phyloP scores from a whole-genome alignment of 495 filamentous ascomycete genomes.

The Aspergillus funiculosus region DNA sequence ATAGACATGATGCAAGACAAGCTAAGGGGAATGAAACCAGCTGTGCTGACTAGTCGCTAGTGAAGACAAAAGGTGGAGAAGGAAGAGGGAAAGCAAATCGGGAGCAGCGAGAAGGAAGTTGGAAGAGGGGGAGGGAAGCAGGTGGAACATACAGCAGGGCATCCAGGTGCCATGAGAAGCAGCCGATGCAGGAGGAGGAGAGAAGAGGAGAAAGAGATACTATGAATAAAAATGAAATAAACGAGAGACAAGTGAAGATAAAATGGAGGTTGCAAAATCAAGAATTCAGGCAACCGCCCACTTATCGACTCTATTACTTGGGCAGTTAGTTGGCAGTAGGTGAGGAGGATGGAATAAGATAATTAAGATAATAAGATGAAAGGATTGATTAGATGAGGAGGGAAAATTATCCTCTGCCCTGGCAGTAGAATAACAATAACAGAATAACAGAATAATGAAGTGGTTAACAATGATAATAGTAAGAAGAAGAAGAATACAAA shows the following conservation, averaged over 20 bases:
- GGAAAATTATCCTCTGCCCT: too few relatives aligned
- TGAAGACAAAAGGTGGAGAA: slow-evolving; percentile 21
- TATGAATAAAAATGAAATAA: slow-evolving; percentile 2
- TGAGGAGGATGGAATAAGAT: neutral
- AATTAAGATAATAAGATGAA: neutral
- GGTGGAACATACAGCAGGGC: slow-evolving; percentile 31
- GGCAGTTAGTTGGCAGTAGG: neutral
- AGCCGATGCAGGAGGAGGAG: slow-evolving; percentile 18
- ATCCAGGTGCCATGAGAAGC: slow-evolving; percentile 35
- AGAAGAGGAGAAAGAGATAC: neutral
- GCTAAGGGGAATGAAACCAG: slow-evolving; percentile 17
- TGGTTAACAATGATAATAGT: neutral
- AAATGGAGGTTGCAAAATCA: too few relatives aligned
- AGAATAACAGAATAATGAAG: neutral
- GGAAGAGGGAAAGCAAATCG: slow-evolving; percentile 22
- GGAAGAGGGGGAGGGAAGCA: slow-evolving; percentile 14
- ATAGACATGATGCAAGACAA: slow-evolving; percentile 18
- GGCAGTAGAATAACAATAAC: too few relatives aligned
- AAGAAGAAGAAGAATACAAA: too few relatives aligned
- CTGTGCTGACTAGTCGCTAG: slow-evolving; percentile 17
- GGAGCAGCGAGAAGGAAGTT: slow-evolving; percentile 17
- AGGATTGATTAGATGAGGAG: too few relatives aligned
- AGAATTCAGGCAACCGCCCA: slow-evolving; percentile 8
- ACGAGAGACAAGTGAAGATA: neutral
- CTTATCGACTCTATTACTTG: neutral